Conservation (phyloP, 2,329 filamentous ascomycete species). For the Beauveria bassiana region DNA sequence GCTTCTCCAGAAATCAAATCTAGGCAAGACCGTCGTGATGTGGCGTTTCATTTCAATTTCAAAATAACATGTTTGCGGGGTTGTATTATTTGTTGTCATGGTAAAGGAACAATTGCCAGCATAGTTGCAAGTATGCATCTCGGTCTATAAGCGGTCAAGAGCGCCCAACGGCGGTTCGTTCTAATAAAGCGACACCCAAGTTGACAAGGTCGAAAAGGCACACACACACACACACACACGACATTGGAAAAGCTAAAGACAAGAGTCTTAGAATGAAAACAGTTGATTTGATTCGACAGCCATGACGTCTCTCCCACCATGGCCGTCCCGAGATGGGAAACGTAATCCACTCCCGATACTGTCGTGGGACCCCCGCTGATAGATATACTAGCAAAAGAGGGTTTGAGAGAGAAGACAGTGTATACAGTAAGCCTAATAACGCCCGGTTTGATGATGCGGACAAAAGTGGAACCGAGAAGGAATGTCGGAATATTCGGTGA, state of each 20-base stretch:
- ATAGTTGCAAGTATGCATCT: too few species aligned
- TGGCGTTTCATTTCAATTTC: too few species aligned
- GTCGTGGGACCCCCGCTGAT: slow-evolving; percentile 33
- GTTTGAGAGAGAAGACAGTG: slow-evolving; percentile 61
- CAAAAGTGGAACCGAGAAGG: neutral
- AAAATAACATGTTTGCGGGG: too few species aligned
- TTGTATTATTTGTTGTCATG: too few species aligned
- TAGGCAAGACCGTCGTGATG: too few species aligned
- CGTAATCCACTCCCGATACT: slow-evolving; percentile 33
- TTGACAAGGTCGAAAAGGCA: neutral
- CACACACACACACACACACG: neutral
- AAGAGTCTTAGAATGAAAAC: neutral
- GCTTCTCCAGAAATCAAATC: too few species aligned
- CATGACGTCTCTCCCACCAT: slow-evolving; percentile 57
- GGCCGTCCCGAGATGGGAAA: slow-evolving; percentile 15
- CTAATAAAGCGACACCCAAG: neutral
- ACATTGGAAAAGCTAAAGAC: too few species aligned
- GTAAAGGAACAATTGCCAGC: too few species aligned
- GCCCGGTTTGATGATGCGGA: neutral
- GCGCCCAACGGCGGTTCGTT: neutral
- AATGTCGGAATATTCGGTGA: neutral
- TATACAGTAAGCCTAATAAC: neutral
- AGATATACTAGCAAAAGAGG: neutral
- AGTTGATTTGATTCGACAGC: slow-evolving; percentile 22
- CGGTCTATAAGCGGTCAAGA: neutral